These are phyloP conservation scores for Hymenoscyphus salicellus DNA, from an alignment of 2,329 filamentous ascomycete genomes.

Conservation along the genomic window DNA sequence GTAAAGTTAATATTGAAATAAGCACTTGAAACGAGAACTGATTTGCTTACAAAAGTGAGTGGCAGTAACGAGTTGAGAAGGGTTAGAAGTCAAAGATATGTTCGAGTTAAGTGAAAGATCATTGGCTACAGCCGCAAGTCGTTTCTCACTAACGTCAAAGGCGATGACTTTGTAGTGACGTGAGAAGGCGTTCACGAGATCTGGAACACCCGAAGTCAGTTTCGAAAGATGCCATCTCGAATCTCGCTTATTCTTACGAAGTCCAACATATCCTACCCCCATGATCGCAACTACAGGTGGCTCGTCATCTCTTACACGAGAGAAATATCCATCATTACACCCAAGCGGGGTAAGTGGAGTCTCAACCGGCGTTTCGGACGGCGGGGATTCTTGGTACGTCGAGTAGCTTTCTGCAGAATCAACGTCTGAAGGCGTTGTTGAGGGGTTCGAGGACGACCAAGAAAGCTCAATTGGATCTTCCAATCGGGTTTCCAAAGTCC, in stretches of 20 bases:
- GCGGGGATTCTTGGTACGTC: neutral
- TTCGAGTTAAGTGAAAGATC: neutral
- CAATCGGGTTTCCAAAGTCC: neutral
- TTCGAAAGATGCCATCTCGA: neutral
- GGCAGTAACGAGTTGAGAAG: constrained; percentile 39
- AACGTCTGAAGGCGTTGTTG: neutral
- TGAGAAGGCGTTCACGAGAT: neutral
- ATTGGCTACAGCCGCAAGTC: neutral
- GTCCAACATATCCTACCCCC: constrained; percentile 49
- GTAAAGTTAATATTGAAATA: neutral
- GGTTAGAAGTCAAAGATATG: neutral
- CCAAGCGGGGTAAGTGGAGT: neutral
- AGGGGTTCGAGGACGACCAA: neutral
- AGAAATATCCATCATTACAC: neutral
- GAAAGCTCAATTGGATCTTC: neutral
- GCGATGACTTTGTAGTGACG: constrained; percentile 12
- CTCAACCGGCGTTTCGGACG: neutral
- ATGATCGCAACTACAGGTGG: constrained; percentile 44
- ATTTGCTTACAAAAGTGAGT: constrained; percentile 38
- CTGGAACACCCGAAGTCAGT: neutral
- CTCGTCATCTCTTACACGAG: constrained; percentile 26
- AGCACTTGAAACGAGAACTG: neutral
- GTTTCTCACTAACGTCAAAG: constrained; percentile 7
- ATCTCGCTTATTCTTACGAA: neutral
- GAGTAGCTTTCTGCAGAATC: constrained; percentile 2